Percentiles rank a stretch among this genome's conserved stretches.
Evolutionary conservation across 2,329 filamentous ascomycete species (phyloP).

Genomic region (Mollisiaceae sp.): DNA sequence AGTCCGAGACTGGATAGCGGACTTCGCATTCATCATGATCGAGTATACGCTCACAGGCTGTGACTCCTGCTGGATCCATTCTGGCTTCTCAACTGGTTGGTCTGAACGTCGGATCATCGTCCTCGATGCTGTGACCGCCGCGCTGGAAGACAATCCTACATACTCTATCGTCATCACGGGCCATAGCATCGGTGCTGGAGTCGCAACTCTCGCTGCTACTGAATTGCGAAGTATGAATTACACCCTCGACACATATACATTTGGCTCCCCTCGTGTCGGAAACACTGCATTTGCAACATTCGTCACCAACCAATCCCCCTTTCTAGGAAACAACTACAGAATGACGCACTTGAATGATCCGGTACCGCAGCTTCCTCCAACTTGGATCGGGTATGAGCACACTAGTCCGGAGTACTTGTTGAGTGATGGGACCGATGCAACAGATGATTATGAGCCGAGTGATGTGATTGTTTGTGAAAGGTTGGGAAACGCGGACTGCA

Average conservation of each 20-base stretch:
- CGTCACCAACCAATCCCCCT: constrained; percentile 27
- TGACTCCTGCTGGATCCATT: constrained; percentile 32
- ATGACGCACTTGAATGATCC: constrained; percentile 72
- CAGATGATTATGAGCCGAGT: constrained; percentile 45
- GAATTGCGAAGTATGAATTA: constrained; percentile 31
- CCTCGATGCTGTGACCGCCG: constrained; percentile 27
- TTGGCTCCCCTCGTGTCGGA: constrained; percentile 41
- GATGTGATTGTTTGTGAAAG: constrained; percentile 56
- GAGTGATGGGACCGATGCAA: constrained; percentile 43
- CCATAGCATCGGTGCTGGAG: constrained; percentile 40
- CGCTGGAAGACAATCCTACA: constrained; percentile 27
- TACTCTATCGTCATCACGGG: constrained; percentile 40
- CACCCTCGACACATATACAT: constrained; percentile 34
- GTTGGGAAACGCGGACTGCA: constrained; percentile 55
- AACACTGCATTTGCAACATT: constrained; percentile 38
- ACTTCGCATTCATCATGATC: constrained; percentile 24
- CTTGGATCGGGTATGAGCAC: constrained; percentile 66
- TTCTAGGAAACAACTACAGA: constrained; percentile 56
- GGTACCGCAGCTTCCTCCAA: constrained; percentile 69
- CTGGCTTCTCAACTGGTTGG: constrained; percentile 35
- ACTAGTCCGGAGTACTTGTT: constrained; percentile 73
- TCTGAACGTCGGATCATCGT: constrained; percentile 30
- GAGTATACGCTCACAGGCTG: constrained; percentile 14
- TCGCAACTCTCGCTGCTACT: constrained; percentile 40
- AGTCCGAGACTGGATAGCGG: constrained; percentile 23